phyloP scores from a whole-genome alignment of 2,329 filamentous ascomycete species.

The Pyrenochaeta sp. region DNA sequence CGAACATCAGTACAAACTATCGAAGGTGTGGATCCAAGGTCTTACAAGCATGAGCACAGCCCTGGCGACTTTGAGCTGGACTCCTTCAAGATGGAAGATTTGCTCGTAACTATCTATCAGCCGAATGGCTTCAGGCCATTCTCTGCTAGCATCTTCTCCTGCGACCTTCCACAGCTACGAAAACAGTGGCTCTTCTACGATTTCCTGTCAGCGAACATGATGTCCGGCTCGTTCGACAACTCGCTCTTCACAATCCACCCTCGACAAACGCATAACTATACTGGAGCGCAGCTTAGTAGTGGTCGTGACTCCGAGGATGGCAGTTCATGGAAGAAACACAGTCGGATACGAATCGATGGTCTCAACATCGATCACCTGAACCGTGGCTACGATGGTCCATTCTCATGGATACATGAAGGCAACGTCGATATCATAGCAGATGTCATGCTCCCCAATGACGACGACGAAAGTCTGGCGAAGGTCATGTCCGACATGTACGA shows the following conservation, averaged over 20 bases:
- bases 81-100: conserved; percentile 93
- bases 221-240: conserved; percentile 94
- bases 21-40: conserved; percentile 78
- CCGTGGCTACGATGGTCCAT: conserved; percentile 88
- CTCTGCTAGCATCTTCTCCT: conserved; percentile 93
- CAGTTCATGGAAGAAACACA: conserved; percentile 92
- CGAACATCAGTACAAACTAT: conserved; percentile 82
- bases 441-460: conserved; percentile 90
- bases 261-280: conserved; percentile 83
- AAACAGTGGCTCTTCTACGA: conserved; percentile 99
- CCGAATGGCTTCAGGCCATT: conserved; percentile 92
- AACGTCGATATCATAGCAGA: conserved; percentile 97
- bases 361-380: conserved; percentile 97
- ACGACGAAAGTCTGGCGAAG: conserved; percentile 87
- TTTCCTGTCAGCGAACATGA: conserved; percentile 92
- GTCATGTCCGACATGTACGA: conserved; percentile 98
- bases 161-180: conserved; percentile 87
- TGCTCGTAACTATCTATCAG: conserved; percentile 91
- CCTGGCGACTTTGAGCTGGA: conserved; percentile 97
- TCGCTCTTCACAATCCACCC: conserved; percentile 98
- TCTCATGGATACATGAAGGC: conserved; percentile 97
- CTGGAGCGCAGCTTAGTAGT: conserved; percentile 68
- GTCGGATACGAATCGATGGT: conserved; percentile 87
- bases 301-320: conserved; percentile 69
- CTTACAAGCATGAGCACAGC: conserved; percentile 85